These are phyloP conservation scores for Fraxinus quadrangulata DNA, from an alignment of 257 asterid species.

Conservation along the genomic window DNA sequence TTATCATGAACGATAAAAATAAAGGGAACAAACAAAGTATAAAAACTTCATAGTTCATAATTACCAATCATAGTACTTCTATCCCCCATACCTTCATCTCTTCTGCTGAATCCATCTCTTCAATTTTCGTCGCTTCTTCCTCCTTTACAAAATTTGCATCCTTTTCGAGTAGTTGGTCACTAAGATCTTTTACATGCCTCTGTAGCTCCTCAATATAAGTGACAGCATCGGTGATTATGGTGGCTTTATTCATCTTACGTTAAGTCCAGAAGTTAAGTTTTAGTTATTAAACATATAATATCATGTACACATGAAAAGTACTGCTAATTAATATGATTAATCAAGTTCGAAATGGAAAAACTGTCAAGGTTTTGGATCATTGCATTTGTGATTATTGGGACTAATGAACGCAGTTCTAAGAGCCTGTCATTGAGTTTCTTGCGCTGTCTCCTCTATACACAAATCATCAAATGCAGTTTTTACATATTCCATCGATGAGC, in stretches of 20 bases:
- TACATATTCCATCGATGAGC: conserved; percentile 21
- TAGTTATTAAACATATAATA: not conserved
- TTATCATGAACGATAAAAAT: not conserved
- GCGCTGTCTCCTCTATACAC: conserved; percentile 59
- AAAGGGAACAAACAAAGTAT: no score
- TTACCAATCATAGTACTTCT: conserved; percentile 34
- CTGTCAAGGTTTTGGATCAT: conserved; percentile 17
- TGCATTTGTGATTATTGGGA: conserved; percentile 85
- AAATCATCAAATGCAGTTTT: conserved; percentile 29
- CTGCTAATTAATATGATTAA: not conserved
- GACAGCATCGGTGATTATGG: conserved; percentile 77
- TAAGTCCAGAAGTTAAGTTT: not conserved
- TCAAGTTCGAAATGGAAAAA: not conserved
- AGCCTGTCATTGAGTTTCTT: conserved; percentile 70
- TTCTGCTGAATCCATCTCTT: conserved; percentile 30
- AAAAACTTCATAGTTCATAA: not conserved
- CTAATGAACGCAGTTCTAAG: conserved; percentile 70
- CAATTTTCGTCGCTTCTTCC: conserved; percentile 24
- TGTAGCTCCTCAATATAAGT: conserved; percentile 62
- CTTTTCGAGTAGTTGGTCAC: conserved; percentile 54
- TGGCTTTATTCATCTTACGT: conserved; percentile 70
- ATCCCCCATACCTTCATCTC: conserved; percentile 53
- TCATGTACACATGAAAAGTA: no score
- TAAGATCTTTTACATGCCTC: conserved; percentile 49
- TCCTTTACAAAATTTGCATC: conserved; percentile 36